A percentile compares a stretch with the other conserved stretches of the same genome.
Conservation (phyloP, 2,329 filamentous ascomycete genomes). For the Ceratocystis lukuohia region DNA sequence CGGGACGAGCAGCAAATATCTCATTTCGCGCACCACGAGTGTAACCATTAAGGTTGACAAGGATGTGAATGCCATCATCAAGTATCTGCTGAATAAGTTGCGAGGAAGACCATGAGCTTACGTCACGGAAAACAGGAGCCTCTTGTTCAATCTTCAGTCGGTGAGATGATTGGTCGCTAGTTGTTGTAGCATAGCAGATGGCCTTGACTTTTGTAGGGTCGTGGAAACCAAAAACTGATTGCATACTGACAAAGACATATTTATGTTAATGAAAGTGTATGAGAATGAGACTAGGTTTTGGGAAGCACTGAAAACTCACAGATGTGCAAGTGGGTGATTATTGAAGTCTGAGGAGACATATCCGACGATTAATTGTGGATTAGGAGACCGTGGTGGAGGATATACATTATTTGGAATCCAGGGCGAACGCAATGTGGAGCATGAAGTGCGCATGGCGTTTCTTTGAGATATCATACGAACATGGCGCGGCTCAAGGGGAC, state of each 20-base stretch:
- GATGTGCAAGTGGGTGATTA: slow-evolving; percentile 87
- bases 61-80: slow-evolving; percentile 76
- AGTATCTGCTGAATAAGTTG: slow-evolving; percentile 75
- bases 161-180: slow-evolving; percentile 78
- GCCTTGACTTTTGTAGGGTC: slow-evolving; percentile 60
- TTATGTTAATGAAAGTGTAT: neutral
- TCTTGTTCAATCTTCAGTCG: slow-evolving; percentile 87
- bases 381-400: slow-evolving; percentile 70
- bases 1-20: slow-evolving; percentile 85
- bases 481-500: slow-evolving; percentile 77
- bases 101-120: slow-evolving; percentile 74
- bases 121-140: slow-evolving; percentile 80
- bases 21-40: slow-evolving; percentile 94
- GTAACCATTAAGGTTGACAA: slow-evolving; percentile 97
- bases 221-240: slow-evolving; percentile 93
- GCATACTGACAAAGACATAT: slow-evolving; percentile 48
- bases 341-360: slow-evolving; percentile 99
- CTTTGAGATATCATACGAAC: slow-evolving; percentile 89
- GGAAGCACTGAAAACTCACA: slow-evolving; percentile 36
- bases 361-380: slow-evolving; percentile 74
- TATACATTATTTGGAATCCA: slow-evolving; percentile 78
- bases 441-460: slow-evolving; percentile 85
- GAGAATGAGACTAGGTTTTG: neutral
- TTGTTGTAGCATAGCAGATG: slow-evolving; percentile 89
- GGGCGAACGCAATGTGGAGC: slow-evolving; percentile 68